These are phyloP conservation scores for Boletus coccyginus DNA, from an alignment of 768 basidiomycete species.

Conservation along the genomic window DNA sequence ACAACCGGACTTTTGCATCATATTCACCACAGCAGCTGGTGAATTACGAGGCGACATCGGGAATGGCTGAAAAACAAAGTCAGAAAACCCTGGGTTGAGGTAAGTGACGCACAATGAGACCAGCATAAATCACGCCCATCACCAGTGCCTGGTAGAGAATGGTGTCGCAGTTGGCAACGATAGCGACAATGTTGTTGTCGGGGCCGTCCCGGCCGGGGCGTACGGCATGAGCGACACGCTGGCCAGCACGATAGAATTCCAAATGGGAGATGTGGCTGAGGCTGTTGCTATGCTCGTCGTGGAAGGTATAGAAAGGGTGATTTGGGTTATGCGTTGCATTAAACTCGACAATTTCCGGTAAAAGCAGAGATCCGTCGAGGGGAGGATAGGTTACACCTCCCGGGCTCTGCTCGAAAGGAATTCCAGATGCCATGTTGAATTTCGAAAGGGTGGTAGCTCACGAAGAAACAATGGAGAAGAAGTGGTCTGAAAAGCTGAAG, in stretches of 20 bases:
- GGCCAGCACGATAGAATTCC: slow-evolving; percentile 45
- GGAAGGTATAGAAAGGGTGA: slow-evolving; percentile 31
- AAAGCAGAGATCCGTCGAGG: slow-evolving; percentile 32
- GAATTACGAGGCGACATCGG: no score
- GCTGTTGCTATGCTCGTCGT: slow-evolving; percentile 14
- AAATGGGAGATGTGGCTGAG: slow-evolving; percentile 35
- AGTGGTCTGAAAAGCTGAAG: no score
- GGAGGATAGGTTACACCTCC: slow-evolving; percentile 18
- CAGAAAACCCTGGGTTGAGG: no score
- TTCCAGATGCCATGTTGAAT: no score
- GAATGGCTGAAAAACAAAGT: no score
- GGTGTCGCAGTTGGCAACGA: slow-evolving; percentile 38
- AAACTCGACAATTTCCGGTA: slow-evolving; percentile 17
- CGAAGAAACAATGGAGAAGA: no score
- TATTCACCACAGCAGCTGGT: no score
- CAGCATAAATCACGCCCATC: slow-evolving; percentile 28
- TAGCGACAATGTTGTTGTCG: slow-evolving; percentile 35
- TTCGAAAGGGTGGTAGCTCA: no score
- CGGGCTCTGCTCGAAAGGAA: no score
- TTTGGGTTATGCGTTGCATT: slow-evolving; percentile 35
- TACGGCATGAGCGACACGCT: slow-evolving; percentile 40
- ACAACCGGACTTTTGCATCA: no score
- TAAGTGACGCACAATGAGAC: neutral
- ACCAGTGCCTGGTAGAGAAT: slow-evolving; percentile 43
- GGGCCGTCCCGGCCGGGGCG: slow-evolving; percentile 32